Evolutionary conservation across 2,329 filamentous ascomycete genomes (phyloP).

Genomic region (Neurospora crassa): DNA sequence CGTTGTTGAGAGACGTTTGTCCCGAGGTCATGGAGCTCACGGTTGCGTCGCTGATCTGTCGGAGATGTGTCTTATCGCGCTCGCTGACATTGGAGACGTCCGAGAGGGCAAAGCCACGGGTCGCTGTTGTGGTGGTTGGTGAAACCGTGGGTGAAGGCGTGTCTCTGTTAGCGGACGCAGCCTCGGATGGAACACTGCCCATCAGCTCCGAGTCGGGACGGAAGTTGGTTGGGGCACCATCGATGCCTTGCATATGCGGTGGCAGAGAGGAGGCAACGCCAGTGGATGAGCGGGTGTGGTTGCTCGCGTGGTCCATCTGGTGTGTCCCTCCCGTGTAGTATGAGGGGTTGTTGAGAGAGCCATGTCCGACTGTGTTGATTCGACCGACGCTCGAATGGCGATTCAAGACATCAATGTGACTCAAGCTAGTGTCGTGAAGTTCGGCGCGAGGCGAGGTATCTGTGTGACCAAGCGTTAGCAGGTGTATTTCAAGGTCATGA

Average conservation of each 20-base stretch:
- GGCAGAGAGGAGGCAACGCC: slow-evolving; percentile 1
- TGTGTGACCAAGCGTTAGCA: slow-evolving; percentile 12
- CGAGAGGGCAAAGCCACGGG: slow-evolving; percentile 23
- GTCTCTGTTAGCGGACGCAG: slow-evolving; percentile 1
- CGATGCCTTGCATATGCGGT: slow-evolving; percentile 1
- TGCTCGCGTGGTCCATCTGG: slow-evolving; percentile 23
- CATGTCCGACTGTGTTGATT: slow-evolving; percentile 13
- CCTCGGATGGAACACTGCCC: slow-evolving; percentile 2
- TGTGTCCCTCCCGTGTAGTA: slow-evolving; percentile 17
- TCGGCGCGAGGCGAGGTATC: slow-evolving; percentile 36
- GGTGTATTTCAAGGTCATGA: neutral
- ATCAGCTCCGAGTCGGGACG: slow-evolving; percentile 15
- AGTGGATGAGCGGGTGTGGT: slow-evolving; percentile 16
- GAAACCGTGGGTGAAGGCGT: slow-evolving; percentile 2
- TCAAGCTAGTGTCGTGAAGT: slow-evolving; percentile 34
- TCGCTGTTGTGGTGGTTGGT: slow-evolving; percentile 3
- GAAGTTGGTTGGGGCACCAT: slow-evolving; percentile 10
- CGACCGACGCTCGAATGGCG: slow-evolving; percentile 23
- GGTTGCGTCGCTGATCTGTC: slow-evolving; percentile 32
- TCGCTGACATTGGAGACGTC: slow-evolving; percentile 33
- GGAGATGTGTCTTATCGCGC: slow-evolving; percentile 29
- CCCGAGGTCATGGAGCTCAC: slow-evolving; percentile 25
- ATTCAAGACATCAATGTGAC: slow-evolving; percentile 30
- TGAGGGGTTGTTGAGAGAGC: slow-evolving; percentile 21
- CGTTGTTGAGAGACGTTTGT: slow-evolving; percentile 1